Evolutionary conservation across 768 basidiomycete species (phyloP).

Genomic region (Galerina sulciceps): DNA sequence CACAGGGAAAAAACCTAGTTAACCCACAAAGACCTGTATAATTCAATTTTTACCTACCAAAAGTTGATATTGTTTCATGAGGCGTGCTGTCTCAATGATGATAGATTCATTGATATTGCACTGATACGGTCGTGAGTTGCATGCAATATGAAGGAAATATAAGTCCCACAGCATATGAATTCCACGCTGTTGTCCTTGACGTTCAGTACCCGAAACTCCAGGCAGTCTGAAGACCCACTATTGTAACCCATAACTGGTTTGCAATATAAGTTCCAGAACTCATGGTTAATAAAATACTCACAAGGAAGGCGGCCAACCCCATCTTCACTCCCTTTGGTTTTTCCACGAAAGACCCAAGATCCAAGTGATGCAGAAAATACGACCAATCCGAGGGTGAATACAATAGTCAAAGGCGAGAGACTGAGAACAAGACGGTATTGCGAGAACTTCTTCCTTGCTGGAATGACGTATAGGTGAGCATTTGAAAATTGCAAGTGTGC

Average conservation of each 20-base stretch:
- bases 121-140: conserved; percentile 30
- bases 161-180: conserved; percentile 58
- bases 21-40: not conserved
- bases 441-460: conserved; percentile 12
- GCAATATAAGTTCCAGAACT: not conserved
- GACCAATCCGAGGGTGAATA: conserved; percentile 20
- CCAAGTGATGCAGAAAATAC: conserved; percentile 17
- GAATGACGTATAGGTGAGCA: not conserved
- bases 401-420: conserved; percentile 24
- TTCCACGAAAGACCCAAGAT: conserved; percentile 9
- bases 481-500: not conserved
- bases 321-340: not conserved
- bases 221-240: conserved; percentile 40
- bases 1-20: not conserved
- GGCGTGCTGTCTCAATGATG: conserved; percentile 50
- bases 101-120: conserved; percentile 62
- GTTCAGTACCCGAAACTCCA: not conserved
- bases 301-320: conserved; percentile 17
- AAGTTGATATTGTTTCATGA: conserved; percentile 57
- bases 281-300: not conserved
- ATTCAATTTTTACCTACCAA: conserved; percentile 33
- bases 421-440: conserved; percentile 20
- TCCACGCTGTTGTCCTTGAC: conserved; percentile 50
- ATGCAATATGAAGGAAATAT: not conserved
- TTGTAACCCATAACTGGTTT: conserved; percentile 60